These are phyloP conservation scores for Paramyrothecium sp. DNA, from an alignment of 2,329 filamentous ascomycete species.

Conservation along the genomic window DNA sequence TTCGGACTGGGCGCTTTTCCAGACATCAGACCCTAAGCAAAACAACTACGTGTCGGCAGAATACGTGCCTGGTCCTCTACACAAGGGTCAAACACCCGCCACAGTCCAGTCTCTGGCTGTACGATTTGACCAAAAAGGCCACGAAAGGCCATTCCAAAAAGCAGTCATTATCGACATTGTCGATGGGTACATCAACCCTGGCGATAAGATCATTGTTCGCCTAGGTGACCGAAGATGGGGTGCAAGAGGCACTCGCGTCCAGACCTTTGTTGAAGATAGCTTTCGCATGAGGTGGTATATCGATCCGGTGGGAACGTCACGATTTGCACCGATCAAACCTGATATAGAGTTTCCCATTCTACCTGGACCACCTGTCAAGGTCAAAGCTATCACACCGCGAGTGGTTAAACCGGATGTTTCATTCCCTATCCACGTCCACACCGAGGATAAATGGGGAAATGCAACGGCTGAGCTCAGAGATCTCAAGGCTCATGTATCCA, in stretches of 20 bases:
- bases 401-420: constrained; percentile 14
- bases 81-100: constrained; percentile 25
- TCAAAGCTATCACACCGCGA: constrained; percentile 17
- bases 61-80: constrained; percentile 21
- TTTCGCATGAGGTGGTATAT: constrained; percentile 34
- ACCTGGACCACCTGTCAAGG: constrained; percentile 14
- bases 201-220: constrained; percentile 29
- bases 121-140: constrained; percentile 35
- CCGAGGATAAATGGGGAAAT: constrained; percentile 26
- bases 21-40: constrained; percentile 24
- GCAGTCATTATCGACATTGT: constrained; percentile 34
- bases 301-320: constrained; percentile 31
- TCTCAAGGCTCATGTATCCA: constrained; percentile 1
- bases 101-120: constrained; percentile 29
- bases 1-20: constrained; percentile 33
- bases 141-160: constrained; percentile 35
- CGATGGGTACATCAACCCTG: constrained; percentile 33
- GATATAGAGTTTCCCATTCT: constrained; percentile 24
- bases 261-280: constrained; percentile 32
- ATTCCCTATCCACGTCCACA: constrained; percentile 20
- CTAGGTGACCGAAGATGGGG: constrained; percentile 30
- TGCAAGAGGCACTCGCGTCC: constrained; percentile 25
- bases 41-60: constrained; percentile 32
- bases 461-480: constrained; percentile 13
- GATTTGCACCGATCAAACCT: constrained; percentile 30